These are phyloP conservation scores for Aspergillus sojae DNA, from an alignment of 2,329 filamentous ascomycete genomes.

Conservation along the genomic window DNA sequence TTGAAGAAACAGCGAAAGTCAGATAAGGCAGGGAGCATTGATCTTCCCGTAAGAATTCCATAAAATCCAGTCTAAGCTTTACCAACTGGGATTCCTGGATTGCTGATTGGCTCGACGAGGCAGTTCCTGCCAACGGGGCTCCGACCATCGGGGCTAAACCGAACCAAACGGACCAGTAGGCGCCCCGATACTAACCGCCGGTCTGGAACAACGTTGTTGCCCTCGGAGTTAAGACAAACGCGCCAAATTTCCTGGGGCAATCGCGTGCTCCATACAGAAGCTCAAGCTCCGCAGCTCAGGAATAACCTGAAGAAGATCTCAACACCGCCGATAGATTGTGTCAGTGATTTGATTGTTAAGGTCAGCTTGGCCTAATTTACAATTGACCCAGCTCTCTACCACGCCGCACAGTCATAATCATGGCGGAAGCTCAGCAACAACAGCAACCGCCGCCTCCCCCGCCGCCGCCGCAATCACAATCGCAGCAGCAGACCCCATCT, in stretches of 20 bases:
- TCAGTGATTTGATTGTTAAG: neutral
- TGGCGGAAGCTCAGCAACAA: slow-evolving; percentile 33
- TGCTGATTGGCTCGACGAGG: neutral
- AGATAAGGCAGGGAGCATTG: neutral
- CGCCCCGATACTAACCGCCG: slow-evolving; percentile 19
- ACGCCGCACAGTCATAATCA: slow-evolving; percentile 14
- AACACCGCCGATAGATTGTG: neutral
- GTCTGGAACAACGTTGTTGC: slow-evolving; percentile 21
- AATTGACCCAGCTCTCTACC: slow-evolving; percentile 10
- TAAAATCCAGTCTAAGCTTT: slow-evolving; percentile 3
- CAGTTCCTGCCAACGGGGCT: slow-evolving; percentile 8
- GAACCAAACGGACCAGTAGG: slow-evolving; percentile 1
- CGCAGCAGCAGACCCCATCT: slow-evolving; percentile 28
- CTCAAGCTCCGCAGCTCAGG: slow-evolving; percentile 1
- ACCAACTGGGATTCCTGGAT: slow-evolving; percentile 6
- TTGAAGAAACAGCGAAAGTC: neutral
- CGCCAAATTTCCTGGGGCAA: slow-evolving; percentile 18
- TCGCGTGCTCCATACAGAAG: slow-evolving; percentile 2
- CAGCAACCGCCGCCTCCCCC: slow-evolving; percentile 24
- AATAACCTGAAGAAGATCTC: neutral
- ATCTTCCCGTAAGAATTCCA: neutral
- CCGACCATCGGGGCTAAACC: slow-evolving; percentile 20
- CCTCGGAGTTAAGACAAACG: slow-evolving; percentile 16
- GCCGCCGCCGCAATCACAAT: slow-evolving; percentile 27
- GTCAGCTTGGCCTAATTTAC: neutral